Base-by-base conservation (phyloP, 108 stramenopile species). In the Cyclostephanos invisitatus region DNA sequence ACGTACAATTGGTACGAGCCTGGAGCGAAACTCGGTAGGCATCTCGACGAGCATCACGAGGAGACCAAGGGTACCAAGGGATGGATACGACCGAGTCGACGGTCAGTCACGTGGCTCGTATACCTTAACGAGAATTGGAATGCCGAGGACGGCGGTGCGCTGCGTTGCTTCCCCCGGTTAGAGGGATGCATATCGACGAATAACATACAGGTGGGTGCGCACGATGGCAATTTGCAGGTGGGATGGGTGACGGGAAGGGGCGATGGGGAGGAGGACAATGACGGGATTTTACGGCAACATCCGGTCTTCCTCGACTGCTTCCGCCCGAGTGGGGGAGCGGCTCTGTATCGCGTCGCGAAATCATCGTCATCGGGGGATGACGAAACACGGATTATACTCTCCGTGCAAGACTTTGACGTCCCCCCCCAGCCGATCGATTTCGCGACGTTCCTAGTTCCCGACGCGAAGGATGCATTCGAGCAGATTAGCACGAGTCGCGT, bases 11-110 rank as follows among this genome's bases (percentile, higher is more conserved):
- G 72, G 69, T 81, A 63, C 22, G 64, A 70, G 51, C 64, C 67
- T 27, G 70, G 75, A 4, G 60, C 80, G 0, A 42, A 46, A 8
- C 28, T 84, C 9, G 68, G 60, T 7, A 35, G 84, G 18, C 86
- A 84, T 60, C 53, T 85, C 36, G 86, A 87, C 65, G 84, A 85
- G 50, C 75, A 62, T 40, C 86, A 87, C 46, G 86, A 87, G 58
- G 86, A 87, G 61, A 70, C 69, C 3, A 87, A 87, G 66, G 86
- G 86, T 0, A 47, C 80, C 2, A 56, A 57, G 48, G 86, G 86
- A 32, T 87, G 86, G 86, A 27, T 65, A 10, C 20, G 77, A 27
- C 86, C 84, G 0, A 81, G 56, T 20, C 68, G 86, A 49, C 68
- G 86, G 7, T 77, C 75, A 17, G 48, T 87, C 0, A 72, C 79